Percentiles rank a stretch among this genome's conserved stretches.
Evolutionary conservation across 2,329 filamentous ascomycete genomes (phyloP).

Genomic region (Pseudogymnoascus sp.): DNA sequence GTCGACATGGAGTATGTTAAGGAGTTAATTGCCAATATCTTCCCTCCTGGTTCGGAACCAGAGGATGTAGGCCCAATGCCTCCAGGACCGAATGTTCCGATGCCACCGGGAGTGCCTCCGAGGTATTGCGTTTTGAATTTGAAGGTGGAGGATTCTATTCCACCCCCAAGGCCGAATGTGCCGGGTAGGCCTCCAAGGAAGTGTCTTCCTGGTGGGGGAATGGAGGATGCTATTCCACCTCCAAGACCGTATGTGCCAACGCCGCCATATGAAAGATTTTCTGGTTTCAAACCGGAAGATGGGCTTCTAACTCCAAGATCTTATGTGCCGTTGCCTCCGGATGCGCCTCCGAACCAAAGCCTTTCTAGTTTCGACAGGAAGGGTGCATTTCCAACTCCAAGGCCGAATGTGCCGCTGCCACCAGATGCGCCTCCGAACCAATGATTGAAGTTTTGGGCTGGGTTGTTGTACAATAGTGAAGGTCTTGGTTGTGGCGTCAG

Average conservation of each 20-base stretch:
- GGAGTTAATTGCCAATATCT: neutral
- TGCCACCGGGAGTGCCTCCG: neutral
- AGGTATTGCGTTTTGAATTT: neutral
- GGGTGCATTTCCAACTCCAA: neutral
- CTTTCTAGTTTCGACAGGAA: neutral
- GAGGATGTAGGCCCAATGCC: neutral
- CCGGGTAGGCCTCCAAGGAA: neutral
- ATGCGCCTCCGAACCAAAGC: neutral
- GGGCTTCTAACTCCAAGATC: neutral
- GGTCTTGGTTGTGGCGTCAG: neutral
- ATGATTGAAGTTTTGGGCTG: neutral
- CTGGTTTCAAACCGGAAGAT: neutral
- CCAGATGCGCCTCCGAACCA: neutral
- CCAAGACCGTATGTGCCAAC: neutral
- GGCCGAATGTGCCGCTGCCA: neutral
- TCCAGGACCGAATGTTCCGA: neutral
- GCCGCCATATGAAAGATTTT: neutral
- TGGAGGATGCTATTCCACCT: neutral
- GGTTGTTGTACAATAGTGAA: neutral
- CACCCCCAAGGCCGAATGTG: neutral
- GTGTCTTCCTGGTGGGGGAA: neutral
- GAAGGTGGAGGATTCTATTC: neutral
- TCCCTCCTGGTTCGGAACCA: neutral
- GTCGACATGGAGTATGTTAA: neutral
- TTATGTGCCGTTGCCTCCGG: neutral